phyloP scores from a whole-genome alignment of 1,284 basidiomycete genomes.

The Inonotus hispidus region DNA sequence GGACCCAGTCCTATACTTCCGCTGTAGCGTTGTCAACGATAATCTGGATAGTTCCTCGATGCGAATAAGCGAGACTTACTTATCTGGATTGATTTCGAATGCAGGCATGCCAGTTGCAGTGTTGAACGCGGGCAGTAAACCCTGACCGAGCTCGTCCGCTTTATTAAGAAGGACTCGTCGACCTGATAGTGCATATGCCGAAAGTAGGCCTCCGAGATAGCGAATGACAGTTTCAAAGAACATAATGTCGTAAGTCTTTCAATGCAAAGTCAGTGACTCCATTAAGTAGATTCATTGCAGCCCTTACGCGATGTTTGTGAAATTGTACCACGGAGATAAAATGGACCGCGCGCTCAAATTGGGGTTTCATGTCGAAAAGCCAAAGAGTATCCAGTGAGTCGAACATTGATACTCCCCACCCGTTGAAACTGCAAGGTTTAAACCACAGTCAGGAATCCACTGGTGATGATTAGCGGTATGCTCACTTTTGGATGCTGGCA shows the following conservation, averaged over 20 bases:
- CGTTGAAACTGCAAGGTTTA: slow-evolving; percentile 52
- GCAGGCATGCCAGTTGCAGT: slow-evolving; percentile 44
- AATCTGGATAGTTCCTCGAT: not conserved
- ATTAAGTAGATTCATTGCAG: slow-evolving; percentile 1
- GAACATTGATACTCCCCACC: slow-evolving; percentile 83
- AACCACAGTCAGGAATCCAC: not conserved
- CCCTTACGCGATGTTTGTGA: slow-evolving; percentile 25
- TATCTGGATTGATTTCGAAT: slow-evolving; percentile 43
- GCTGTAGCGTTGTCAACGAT: not conserved
- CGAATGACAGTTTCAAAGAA: slow-evolving; percentile 88
- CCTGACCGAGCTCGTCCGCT: slow-evolving; percentile 48
- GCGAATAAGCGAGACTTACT: slow-evolving; percentile 29
- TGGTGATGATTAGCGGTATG: slow-evolving; percentile 2
- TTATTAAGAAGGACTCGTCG: slow-evolving; percentile 39
- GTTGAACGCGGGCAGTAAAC: slow-evolving; percentile 47
- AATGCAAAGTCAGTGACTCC: slow-evolving; percentile 12
- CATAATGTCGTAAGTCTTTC: slow-evolving; percentile 37
- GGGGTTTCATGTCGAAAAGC: slow-evolving; percentile 77
- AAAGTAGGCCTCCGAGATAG: slow-evolving; percentile 80
- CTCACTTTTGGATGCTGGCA: slow-evolving; percentile 46
- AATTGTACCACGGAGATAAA: slow-evolving; percentile 68
- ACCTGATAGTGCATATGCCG: slow-evolving; percentile 71
- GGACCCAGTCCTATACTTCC: slow-evolving; percentile 30
- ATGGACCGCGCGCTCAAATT: slow-evolving; percentile 71
- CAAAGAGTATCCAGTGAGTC: slow-evolving; percentile 88